Evolutionary conservation across 371 early-diverging fungal genomes (phyloP), one percentile per base, ranked within the genome.

Genomic region (Nematocida sp.): DNA sequence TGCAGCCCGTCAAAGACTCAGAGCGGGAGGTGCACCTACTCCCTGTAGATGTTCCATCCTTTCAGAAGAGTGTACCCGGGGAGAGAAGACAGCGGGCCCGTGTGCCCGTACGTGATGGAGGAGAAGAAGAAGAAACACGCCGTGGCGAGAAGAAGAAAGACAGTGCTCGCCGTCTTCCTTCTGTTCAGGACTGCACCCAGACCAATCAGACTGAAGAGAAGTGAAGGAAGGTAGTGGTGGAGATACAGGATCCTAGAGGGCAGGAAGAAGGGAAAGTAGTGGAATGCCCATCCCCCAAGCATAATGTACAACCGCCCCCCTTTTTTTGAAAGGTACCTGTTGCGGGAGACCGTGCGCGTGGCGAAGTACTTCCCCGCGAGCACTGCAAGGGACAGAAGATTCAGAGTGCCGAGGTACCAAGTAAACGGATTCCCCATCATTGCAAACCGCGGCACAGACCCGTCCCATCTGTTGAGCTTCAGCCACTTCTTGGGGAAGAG

Each of bases 401-500:
- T 86, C n/a, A 83, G 60, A 7, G 89, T 85, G 8, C 89, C 85
- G 3, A 87, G 77, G 91, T 94, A 93, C 95, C 97, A 97, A 11
- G 91, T 86, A 11, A 91, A 76, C 1, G 98, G 96, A 80, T 95
- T 93, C 25, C 96, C 96, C 29, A 95, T 82, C 79, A 99, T 85
- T 78, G 90, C 95, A 80, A 86, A 96, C 85, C 96, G 96, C 80
- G 89, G 79, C 15, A 85, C 83, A 23, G 85, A 78, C 80, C 93
- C 93, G 36, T 87, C 90, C 96, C 96, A 99, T 25, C 90, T 87
- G 79, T 91, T 91, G 93, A 99, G 94, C 52, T 96, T 88, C 43
- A 98, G 84, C 15, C 97, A 97, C 17, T 90, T 87, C 29, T 86
- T 83, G 63, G 91, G 79, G 48, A 95, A 83, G 31, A 94, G 93